Base-by-base conservation (phyloP, 495 filamentous ascomycete genomes). In the Neurospora discreta region DNA sequence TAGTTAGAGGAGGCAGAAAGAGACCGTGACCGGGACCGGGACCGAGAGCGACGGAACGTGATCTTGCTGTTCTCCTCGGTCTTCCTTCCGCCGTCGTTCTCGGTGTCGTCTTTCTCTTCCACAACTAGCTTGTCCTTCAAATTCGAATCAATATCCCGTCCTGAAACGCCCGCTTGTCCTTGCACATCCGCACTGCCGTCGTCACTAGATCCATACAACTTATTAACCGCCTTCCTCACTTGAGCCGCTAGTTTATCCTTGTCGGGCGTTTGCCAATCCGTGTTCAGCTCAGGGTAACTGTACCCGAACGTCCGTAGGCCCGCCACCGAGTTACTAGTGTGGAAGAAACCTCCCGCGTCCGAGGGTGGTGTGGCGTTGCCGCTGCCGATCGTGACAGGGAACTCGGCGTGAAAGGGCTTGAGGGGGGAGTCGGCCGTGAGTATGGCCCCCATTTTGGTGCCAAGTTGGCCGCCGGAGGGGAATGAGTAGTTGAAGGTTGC, bases 361-460 rank as follows among this genome's bases (percentile, higher is more conserved):
- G 52, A 65, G 15, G 52, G 52, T 33, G 52, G 26, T 68, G 1
- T 74, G 18, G 42, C 20, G 46, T 26, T 58, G 20, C 46, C 46
- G 26, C 52, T 65, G 52, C 26, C 7, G 26, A 3, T 65, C 1
- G 69, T 69, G 3, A 23, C 52, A 4, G 70, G 16, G 13, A 78
- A 74, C 60, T 75, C 73, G 41, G 78, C 73, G 70, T 80, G 82
- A 74, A 86, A 87, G 0, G 85, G 85, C 69, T 82, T 81, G n/a
- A 86, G 72, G 1, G 83, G 81, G 68, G 79, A 82, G 58, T 78
- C 75, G 8, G 80, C 79, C 6, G 81, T 80, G 39, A 82, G 75
- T n/a, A 72, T 70, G 10, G 73, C 74, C 18, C 77, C 77, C 20
- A 68, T 16, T 0, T 77, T 72, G 5, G 79, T 81, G 40, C 71